Base-by-base conservation (phyloP, 805 yeast species). In the Candida manassasensis region DNA sequence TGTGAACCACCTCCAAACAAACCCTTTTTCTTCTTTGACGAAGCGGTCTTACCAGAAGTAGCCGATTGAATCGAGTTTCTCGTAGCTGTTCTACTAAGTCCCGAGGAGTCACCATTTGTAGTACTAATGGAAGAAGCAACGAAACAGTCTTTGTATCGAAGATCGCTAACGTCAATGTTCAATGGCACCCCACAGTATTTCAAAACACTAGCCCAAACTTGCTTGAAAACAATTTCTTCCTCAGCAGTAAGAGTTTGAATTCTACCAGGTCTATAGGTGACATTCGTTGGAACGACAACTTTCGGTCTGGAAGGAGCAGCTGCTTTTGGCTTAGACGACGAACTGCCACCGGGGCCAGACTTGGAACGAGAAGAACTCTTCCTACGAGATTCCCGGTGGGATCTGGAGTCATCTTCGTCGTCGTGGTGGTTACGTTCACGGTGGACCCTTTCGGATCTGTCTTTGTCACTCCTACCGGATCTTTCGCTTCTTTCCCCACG, bases 191-290 rank as follows among this genome's bases (percentile, higher is more conserved):
- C 87, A 69, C 80, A 69, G 39, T 65, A 73, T 44, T 74, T 76
- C 44, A 84, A 61, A 31, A 78, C 48, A 47, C 77, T 70, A 33
- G 81, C 78, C 88, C 89, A 84, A 4, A 73, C 69, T 49, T 81
- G 85, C 55, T 84, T 84, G 50, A 83, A 59, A 13, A 70, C 67
- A 34, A 70, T 48, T 49, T 83, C 89, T 53, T 83, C 79, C 16
- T 80, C 82, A 2, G 59, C 56, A 27, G 49, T 52, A 24, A 67
- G 51, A 17, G 63, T 46, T 38, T 65, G 70, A 31, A 65, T 52
- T 41, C 71, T 50, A 4, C 65, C 69, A 4, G 62, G 59, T 30
- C 67, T 52, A 38, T 46, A 62, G 10, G 47, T 36, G 25, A 55
- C 50, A 29, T 15, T 15, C 6, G 17, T 15, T 16, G 32, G 32